phyloP scores from a whole-genome alignment of 495 filamentous ascomycete species.

The Aspergillus diversus region DNA sequence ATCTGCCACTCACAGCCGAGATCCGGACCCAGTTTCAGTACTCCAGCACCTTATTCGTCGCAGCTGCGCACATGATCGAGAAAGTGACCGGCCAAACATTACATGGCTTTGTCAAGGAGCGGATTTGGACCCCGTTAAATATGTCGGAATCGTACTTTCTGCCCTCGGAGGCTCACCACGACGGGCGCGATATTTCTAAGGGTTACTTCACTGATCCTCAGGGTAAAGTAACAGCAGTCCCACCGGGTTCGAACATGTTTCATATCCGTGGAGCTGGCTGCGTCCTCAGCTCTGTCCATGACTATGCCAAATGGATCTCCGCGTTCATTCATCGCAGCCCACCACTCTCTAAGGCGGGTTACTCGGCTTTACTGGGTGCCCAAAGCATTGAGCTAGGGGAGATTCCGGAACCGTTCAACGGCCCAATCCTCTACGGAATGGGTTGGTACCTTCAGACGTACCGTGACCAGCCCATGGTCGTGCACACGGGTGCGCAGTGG shows the following conservation, averaged over 20 bases:
- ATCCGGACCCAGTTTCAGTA: constrained; percentile 51
- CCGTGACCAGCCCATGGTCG: not conserved
- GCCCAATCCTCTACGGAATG: constrained; percentile 8
- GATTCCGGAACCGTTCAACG: not conserved
- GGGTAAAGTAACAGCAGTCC: not conserved
- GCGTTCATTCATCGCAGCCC: constrained; percentile 4
- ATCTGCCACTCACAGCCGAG: constrained; percentile 45
- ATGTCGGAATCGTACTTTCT: constrained; percentile 39
- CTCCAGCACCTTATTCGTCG: constrained; percentile 56
- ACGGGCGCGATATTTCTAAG: not conserved
- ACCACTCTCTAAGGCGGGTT: constrained; percentile 5
- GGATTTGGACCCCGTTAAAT: constrained; percentile 51
- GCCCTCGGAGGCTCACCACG: not conserved
- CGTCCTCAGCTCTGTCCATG: constrained; percentile 7
- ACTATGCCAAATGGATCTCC: constrained; percentile 14
- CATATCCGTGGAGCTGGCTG: constrained; percentile 4
- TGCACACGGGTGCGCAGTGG: constrained; percentile 7
- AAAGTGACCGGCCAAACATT: constrained; percentile 36
- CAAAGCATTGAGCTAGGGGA: not conserved
- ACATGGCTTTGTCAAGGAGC: constrained; percentile 41
- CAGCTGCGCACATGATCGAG: constrained; percentile 42
- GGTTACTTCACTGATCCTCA: not conserved
- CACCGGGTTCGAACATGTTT: not conserved
- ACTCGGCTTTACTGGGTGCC: constrained; percentile 7
- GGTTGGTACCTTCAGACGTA: constrained; percentile 14